Evolutionary conservation across 2,329 filamentous ascomycete genomes (phyloP).

Genomic region (Ophiostoma montium): DNA sequence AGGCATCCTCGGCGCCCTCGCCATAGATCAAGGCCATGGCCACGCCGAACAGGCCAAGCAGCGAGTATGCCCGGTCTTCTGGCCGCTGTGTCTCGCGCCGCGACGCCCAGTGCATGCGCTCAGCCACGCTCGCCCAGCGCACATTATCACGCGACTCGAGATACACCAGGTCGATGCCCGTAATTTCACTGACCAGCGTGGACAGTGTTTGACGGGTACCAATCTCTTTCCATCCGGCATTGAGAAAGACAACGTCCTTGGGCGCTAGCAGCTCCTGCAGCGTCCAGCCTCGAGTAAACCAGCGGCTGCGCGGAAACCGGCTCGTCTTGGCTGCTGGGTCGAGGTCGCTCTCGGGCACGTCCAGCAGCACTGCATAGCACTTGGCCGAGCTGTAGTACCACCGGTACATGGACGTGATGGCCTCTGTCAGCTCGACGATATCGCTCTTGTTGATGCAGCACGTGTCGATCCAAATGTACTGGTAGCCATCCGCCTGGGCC

Average conservation of each 20-base stretch:
- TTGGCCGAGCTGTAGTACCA: constrained; percentile 9
- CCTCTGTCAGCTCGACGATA: constrained; percentile 11
- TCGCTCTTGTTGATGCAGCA: constrained; percentile 15
- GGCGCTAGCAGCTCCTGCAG: constrained; percentile 51
- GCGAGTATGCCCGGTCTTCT: constrained; percentile 15
- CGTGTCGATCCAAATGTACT: constrained; percentile 14
- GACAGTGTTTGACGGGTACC: constrained; percentile 15
- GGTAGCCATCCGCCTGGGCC: not conserved
- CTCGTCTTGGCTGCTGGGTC: not conserved
- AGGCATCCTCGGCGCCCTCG: constrained; percentile 11
- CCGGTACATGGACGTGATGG: constrained; percentile 14
- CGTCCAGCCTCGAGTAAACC: constrained; percentile 38
- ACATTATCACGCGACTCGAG: constrained; percentile 7
- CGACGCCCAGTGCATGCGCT: constrained; percentile 13
- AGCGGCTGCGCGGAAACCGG: constrained; percentile 11
- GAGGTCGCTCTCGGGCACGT: not conserved
- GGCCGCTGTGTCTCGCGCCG: constrained; percentile 8
- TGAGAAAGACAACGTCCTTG: constrained; percentile 18
- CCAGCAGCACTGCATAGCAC: constrained; percentile 10
- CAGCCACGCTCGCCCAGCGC: constrained; percentile 8
- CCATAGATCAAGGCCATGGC: constrained; percentile 14
- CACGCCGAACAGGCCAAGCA: constrained; percentile 13
- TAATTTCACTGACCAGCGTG: constrained; percentile 9
- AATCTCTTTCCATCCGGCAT: constrained; percentile 16
- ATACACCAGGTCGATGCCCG: constrained; percentile 13